A percentile compares a stretch with the other conserved stretches of the same genome.
phyloP scores from a whole-genome alignment of 176 grass and related monocot species.

The Zea mays region DNA sequence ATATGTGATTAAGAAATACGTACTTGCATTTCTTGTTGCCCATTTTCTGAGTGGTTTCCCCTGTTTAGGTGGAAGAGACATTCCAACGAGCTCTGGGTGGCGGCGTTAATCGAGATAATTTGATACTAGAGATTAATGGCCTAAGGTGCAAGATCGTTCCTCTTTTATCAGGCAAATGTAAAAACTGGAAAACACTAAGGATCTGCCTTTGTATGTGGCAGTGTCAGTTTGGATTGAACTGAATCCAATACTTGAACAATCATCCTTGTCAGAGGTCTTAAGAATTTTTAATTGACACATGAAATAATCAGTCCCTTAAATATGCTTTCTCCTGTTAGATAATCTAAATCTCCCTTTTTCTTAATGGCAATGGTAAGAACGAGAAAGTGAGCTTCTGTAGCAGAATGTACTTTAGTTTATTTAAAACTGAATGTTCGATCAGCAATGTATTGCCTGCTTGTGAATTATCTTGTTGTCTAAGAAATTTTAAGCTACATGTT shows the following conservation, averaged over 20 bases:
- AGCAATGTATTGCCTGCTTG: not conserved
- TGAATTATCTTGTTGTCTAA: slow-evolving; percentile 5
- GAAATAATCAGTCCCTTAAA: not conserved
- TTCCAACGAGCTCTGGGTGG: slow-evolving; percentile 74
- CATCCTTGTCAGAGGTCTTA: not conserved
- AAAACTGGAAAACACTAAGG: not conserved
- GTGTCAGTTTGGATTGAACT: not conserved
- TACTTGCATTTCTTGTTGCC: slow-evolving; percentile 13
- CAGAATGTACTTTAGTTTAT: not conserved
- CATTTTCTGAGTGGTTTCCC: slow-evolving; percentile 24
- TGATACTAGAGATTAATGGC: slow-evolving; percentile 93
- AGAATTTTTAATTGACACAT: slow-evolving; percentile 16
- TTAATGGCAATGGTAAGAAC: slow-evolving; percentile 16
- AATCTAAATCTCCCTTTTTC: not conserved
- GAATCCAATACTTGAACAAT: not conserved
- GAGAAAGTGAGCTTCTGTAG: not conserved
- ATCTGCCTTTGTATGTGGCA: not conserved
- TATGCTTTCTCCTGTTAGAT: not conserved
- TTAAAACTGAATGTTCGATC: not conserved
- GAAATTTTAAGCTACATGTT: not conserved
- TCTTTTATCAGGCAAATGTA: not conserved
- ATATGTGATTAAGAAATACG: slow-evolving; percentile 7
- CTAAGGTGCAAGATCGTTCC: slow-evolving; percentile 61
- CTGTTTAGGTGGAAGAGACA: slow-evolving; percentile 89
- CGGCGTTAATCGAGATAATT: slow-evolving; percentile 71